Base-by-base conservation (phyloP, 164 flowering plant species). In the Liquidambar formosana region DNA sequence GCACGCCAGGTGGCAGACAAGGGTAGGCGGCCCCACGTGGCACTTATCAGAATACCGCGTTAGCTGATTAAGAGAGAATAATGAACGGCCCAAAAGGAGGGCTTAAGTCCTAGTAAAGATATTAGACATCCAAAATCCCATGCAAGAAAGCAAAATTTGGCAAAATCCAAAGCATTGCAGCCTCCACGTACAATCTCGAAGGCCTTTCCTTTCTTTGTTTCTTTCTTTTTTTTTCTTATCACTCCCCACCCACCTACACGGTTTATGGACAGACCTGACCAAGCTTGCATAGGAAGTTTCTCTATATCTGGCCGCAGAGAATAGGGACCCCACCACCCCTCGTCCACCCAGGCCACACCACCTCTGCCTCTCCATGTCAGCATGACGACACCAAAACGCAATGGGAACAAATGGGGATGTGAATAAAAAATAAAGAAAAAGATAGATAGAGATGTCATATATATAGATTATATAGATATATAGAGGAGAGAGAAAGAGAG, bases 331-430 rank as follows among this genome's bases (percentile, higher is more conserved):
- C 43, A 15, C 45, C 53, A 54, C 51, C 66, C n/a, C 70, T 57
- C 9, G n/a, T n/a, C n/a, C n/a, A n/a, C n/a, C n/a, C n/a, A n/a
- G n/a, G n/a, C n/a, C n/a, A n/a, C n/a, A n/a, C 4, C 18, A 10
- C 47, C 44, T 18, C 44, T 15, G 23, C 4, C 2, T 19, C 47
- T n/a, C 4, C 27, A 28, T 84, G 81, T 80, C 41, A 74, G 76
- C 78, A 45, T 84, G 88, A 83, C 87, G 82, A 22, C 69, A 66
- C 23, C n/a, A 4, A 12, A 46, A 69, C 88, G 84, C 73, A 83
- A 70, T 84, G 79, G 53, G 83, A 80, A 80, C 83, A 69, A 77
- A 81, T 83, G 85, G 79, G 78, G 56, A 77, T 47, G 59, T 14
- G 58, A n/a, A 63, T 19, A 49, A 16, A 41, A 60, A 26, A 59